Evolutionary conservation across 106 monocot genomes (phyloP), one percentile per base, ranked within the genome.

Genomic region (Acorus gramineus): DNA sequence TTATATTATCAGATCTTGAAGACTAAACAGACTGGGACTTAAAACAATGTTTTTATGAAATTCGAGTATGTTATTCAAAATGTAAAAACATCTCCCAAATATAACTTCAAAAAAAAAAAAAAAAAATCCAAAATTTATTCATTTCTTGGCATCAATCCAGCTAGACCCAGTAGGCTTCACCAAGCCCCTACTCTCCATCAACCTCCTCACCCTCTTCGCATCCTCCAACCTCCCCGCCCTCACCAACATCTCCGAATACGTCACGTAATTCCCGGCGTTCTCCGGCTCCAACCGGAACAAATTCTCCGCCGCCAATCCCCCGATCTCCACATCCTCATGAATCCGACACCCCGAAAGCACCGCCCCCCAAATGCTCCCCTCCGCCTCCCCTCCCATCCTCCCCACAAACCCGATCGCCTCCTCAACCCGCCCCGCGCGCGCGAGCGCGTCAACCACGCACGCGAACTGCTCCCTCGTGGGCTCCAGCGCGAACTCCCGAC

Each of bases 231-330:
- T 66, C 8, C 78, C 82, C 4, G 78, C 69, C 54, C 55, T 78
- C 11, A 53, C 59, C 47, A 78, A 82, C 51, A 82, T 71, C 12
- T 67, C 71, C 4, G 82, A 65, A 74, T 75, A 74, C 1, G 82
- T 78, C 44, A 82, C 78, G 46, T 74, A 82, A 67, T 78, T 82
- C 53, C 82, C 82, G 0, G 82, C 63, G 51, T 82, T 82, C 5
- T 71, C 64, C 5, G 82, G 75, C n/a, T 82, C 82, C 51, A 78
- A 7, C 51, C 56, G 52, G 49, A 78, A 49, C 70, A 82, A 47
- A 44, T 78, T 52, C 4, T 82, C 74, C n/a, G 78, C 78, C 0
- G 82, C 74, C 57, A 78, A 2, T 47, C 66, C 43, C 5, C 69
- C 82, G 45, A 66, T 68, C 54, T 82, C 75, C 57, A 75, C 74